phyloP scores from a whole-genome alignment of 768 basidiomycete species.

The Termitomyces bulborhizus region DNA sequence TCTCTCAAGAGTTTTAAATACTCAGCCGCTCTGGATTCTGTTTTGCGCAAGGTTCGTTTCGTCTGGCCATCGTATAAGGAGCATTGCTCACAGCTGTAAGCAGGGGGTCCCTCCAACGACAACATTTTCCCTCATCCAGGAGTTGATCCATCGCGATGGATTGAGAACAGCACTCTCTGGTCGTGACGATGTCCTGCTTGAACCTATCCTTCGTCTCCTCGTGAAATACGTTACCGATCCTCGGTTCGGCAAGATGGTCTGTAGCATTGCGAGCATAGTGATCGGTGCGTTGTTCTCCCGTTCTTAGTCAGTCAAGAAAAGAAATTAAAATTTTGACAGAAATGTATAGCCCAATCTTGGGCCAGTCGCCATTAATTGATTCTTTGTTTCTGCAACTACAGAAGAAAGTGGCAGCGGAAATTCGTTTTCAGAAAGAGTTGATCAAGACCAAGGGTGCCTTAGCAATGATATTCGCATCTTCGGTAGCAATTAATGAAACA shows the following conservation, averaged over 20 bases:
- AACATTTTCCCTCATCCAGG: constrained; percentile 87
- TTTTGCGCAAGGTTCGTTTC: constrained; percentile 66
- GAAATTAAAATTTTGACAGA: constrained; percentile 40
- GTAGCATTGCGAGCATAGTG: constrained; percentile 72
- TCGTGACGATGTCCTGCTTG: constrained; percentile 89
- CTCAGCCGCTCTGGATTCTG: constrained; percentile 89
- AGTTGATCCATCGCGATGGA: constrained; percentile 89
- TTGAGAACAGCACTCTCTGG: constrained; percentile 80
- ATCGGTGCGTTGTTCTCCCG: constrained; percentile 54
- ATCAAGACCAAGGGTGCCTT: constrained; percentile 79
- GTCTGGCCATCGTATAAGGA: not conserved
- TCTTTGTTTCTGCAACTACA: constrained; percentile 74
- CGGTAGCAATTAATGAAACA: constrained; percentile 19
- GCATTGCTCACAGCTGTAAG: not conserved
- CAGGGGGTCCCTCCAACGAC: constrained; percentile 82
- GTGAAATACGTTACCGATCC: constrained; percentile 84
- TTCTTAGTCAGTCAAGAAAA: not conserved
- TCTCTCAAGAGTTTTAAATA: constrained; percentile 91
- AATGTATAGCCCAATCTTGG: constrained; percentile 87
- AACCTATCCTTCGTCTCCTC: constrained; percentile 84
- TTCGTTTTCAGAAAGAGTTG: constrained; percentile 85
- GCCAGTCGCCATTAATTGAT: constrained; percentile 91
- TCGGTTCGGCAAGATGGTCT: constrained; percentile 86
- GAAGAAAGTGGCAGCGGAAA: constrained; percentile 79
- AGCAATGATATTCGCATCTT: constrained; percentile 80